Percentiles rank a stretch among this genome's conserved stretches.
These are phyloP conservation scores for Globisporangium emineosum DNA, from an alignment of 352 stramenopile species.

Conservation along the genomic window DNA sequence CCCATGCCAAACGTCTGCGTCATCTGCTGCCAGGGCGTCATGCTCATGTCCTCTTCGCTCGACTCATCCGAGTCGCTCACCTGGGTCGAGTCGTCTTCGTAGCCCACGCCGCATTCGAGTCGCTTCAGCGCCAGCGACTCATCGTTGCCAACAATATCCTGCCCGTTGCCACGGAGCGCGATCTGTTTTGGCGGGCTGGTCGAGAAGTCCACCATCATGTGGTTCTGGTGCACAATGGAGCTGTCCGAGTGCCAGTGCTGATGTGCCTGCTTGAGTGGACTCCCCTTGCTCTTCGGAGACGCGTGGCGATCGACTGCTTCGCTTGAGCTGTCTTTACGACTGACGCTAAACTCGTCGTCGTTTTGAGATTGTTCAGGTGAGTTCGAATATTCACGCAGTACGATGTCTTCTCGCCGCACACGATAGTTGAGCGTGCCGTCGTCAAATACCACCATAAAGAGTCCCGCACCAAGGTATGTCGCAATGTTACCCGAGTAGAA, in stretches of 20 bases:
- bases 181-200: slow-evolving; percentile 33
- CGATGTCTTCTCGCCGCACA: slow-evolving; percentile 62
- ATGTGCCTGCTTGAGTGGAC: slow-evolving; percentile 5
- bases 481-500: slow-evolving; percentile 80
- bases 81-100: slow-evolving; percentile 80
- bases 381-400: slow-evolving; percentile 27
- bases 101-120: slow-evolving; percentile 69
- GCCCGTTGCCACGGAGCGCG: slow-evolving; percentile 15
- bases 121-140: slow-evolving; percentile 55
- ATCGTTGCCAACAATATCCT: slow-evolving; percentile 35
- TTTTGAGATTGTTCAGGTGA: neutral
- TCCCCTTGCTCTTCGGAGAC: slow-evolving; percentile 5
- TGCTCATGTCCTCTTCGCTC: slow-evolving; percentile 70
- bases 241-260: slow-evolving; percentile 16
- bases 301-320: neutral
- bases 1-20: slow-evolving; percentile 79
- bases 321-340: neutral
- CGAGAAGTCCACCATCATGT: slow-evolving; percentile 51
- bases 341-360: neutral
- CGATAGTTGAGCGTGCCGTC: slow-evolving; percentile 73
- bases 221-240: slow-evolving; percentile 19
- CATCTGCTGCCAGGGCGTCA: slow-evolving; percentile 86
- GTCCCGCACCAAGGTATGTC: slow-evolving; percentile 55
- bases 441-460: slow-evolving; percentile 83
- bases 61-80: slow-evolving; percentile 80